Percentiles rank a stretch among this genome's conserved stretches.
Conservation (phyloP, 2,329 filamentous ascomycete species). For the Neofusicoccum ribis region DNA sequence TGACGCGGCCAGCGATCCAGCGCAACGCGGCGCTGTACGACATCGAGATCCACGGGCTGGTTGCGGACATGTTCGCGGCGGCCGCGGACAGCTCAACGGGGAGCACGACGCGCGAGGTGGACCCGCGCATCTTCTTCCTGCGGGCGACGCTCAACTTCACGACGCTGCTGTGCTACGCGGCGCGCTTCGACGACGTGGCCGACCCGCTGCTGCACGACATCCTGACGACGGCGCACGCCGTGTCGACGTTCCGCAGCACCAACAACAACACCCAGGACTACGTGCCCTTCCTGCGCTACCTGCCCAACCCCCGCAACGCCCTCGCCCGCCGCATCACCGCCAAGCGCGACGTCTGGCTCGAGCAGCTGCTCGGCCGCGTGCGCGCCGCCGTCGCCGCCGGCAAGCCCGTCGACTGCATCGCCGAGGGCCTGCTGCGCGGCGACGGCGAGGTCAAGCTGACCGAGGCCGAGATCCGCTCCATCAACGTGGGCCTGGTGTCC, state of each 20-base stretch:
- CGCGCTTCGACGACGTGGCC: not conserved
- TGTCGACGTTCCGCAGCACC: slow-evolving; percentile 16
- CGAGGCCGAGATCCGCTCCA: slow-evolving; percentile 16
- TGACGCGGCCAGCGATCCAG: slow-evolving; percentile 17
- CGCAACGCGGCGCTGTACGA: slow-evolving; percentile 4
- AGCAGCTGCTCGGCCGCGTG: slow-evolving; percentile 5
- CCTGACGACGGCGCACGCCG: not conserved
- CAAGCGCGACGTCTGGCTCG: slow-evolving; percentile 16
- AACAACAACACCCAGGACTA: slow-evolving; percentile 16
- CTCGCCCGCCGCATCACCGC: not conserved
- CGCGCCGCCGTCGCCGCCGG: not conserved
- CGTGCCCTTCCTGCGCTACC: slow-evolving; percentile 2
- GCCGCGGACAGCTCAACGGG: not conserved
- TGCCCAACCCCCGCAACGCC: not conserved
- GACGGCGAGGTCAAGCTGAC: not conserved
- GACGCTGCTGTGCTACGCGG: slow-evolving; percentile 14
- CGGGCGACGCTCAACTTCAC: slow-evolving; percentile 18
- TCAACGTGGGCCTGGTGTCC: slow-evolving; percentile 14
- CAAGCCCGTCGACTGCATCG: slow-evolving; percentile 7
- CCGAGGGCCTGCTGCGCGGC: not conserved
- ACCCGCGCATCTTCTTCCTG: slow-evolving; percentile 12
- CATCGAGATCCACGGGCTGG: slow-evolving; percentile 12
- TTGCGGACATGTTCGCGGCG: not conserved
- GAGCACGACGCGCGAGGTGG: not conserved
- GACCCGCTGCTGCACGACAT: slow-evolving; percentile 18